Conservation (phyloP, 2,329 filamentous ascomycete genomes). For the Colletotrichum sp. region DNA sequence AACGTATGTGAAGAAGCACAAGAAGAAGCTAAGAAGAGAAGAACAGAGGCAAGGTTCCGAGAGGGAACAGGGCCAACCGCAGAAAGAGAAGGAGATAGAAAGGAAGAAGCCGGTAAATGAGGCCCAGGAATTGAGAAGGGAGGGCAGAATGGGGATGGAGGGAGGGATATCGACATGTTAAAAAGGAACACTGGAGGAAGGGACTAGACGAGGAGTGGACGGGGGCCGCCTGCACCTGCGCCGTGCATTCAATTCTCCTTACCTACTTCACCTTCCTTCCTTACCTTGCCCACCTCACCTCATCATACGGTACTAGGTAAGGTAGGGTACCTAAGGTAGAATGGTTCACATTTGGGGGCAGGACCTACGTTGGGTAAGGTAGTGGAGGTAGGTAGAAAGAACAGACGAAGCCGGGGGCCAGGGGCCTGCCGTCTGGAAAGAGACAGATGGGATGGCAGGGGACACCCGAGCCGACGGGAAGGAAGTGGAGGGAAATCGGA, state of each 20-base stretch:
- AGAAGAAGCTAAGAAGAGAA: background rate
- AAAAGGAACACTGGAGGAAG: background rate
- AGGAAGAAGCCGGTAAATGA: constrained; percentile 7
- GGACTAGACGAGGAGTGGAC: background rate
- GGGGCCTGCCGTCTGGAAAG: background rate
- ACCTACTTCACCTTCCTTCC: background rate
- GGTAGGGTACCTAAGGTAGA: background rate
- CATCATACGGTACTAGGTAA: background rate
- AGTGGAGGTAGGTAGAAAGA: background rate
- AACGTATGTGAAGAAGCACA: background rate
- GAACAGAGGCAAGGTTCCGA: background rate
- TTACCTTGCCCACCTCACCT: background rate
- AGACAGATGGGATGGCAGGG: background rate
- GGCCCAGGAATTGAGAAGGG: background rate
- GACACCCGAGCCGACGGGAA: constrained; percentile 3
- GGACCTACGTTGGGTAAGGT: background rate
- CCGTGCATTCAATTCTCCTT: background rate
- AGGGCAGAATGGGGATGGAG: background rate
- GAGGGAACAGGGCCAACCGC: background rate
- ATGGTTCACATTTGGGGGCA: background rate
- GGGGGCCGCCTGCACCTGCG: background rate
- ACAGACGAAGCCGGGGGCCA: background rate
- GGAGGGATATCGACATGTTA: constrained; percentile 8
- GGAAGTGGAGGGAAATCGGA: background rate
- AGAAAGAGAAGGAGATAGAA: background rate